Evolutionary conservation across 257 asterid genomes (phyloP), one percentile per base, ranked within the genome.

Genomic region (Rauvolfia tetraphylla): DNA sequence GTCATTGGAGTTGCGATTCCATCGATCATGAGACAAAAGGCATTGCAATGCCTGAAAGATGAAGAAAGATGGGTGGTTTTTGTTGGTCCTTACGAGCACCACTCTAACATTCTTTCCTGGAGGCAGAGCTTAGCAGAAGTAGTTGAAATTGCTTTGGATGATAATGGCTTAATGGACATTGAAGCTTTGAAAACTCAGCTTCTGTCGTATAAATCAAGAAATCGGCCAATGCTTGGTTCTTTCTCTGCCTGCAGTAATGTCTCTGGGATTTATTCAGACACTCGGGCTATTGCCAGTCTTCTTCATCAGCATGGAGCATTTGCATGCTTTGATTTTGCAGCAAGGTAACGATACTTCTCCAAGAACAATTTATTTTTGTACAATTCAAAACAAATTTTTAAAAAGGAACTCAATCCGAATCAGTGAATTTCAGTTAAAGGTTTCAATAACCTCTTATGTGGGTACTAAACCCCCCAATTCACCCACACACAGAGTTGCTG

Each of bases 161-260:
- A 27, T 3, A 58, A 25, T 12, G 97, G 97, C 4, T 68, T 77
- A 0, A 66, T 89, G 34, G 90, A 91, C 75, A 85, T 88, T 88
- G 91, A 82, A 68, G 82, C 79, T 0, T 48, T 91, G 65, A 82
- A 76, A 18, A 31, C 33, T 11, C 83, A 86, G 18, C 86, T 91
- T 4, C 83, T 81, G 41, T 73, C 49, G 7, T 89, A 84, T 3
- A 79, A 66, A 65, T 42, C 78, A 4, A 75, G 57, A 29, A 82
- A 86, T 29, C 77, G 93, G 44, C 90, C 90, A 0, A 75, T 91
- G 69, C 82, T 91, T 14, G 93, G 93, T 3, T 89, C 97, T 0
- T 89, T 91, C 86, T 91, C 97, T 1, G 97, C 93, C 49, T 91
- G 97, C 57, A 91, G 95, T 79, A 91, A 91, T 53, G 95, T 91